Base-by-base conservation (phyloP, 2,329 filamentous ascomycete genomes). In the Colletotrichum echinochloae region DNA sequence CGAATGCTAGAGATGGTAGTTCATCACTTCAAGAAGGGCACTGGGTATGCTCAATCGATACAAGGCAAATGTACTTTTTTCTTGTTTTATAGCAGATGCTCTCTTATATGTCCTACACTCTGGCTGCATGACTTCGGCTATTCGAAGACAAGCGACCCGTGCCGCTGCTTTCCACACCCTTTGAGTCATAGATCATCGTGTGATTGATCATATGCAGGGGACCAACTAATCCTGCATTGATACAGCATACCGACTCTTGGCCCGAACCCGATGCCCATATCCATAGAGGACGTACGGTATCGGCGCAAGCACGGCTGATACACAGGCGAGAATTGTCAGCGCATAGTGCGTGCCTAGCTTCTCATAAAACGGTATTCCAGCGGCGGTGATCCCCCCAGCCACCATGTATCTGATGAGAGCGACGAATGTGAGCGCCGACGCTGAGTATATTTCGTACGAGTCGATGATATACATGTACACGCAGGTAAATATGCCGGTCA, bases 401-500 rank as follows among this genome's bases (percentile, higher is more conserved):
- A 75, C 72, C 2, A 78, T 37, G 5, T 81, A 81, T n/a, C 79
- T 60, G 0, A 75, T 75, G 51, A 81, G 54, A 0, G 79, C 70
- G 3, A 79, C 76, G 5, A 80, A 79, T 0, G 79, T 78, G 0
- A 79, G 74, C 0, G 79, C 79, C 8, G 78, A 79, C 0, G 79
- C 79, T 0, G 79, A 77, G 63, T 77, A 80, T 0, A 75, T 76
- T 74, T 79, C 75, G 39, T 80, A 80, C 1, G 76, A 76, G 60
- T 80, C 79, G 2, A 81, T 81, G 65, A 80, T 78, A 51, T 81
- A 80, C 79, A 79, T 79, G 64, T 81, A 80, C 0, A 75, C 75
- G 23, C 76, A 78, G 23, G 80, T 70, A 49, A 69, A 71, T 69
- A 85, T 82, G 5, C 81, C 80, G 52, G 82, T 83, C 73, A 86